phyloP scores from a whole-genome alignment of 257 asterid genomes.

The Solanum pennellii region DNA sequence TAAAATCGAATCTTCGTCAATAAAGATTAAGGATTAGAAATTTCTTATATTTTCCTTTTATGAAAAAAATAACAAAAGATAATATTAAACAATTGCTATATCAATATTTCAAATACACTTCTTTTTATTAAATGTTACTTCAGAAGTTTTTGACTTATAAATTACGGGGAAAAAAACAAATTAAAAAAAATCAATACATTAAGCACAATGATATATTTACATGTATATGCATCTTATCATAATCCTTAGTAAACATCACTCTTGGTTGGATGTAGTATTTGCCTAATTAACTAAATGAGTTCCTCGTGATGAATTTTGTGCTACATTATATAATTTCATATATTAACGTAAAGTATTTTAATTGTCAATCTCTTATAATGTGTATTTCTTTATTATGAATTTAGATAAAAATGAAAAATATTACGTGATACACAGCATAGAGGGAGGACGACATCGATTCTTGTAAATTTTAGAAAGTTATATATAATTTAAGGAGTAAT shows the following conservation, averaged over 20 bases:
- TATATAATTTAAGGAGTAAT: background rate
- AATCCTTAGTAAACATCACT: background rate
- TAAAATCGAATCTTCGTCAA: too few relatives aligned
- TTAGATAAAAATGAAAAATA: background rate
- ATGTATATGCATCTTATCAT: background rate
- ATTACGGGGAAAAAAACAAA: background rate
- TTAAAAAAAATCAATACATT: background rate
- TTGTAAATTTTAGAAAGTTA: background rate
- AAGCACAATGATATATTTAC: background rate
- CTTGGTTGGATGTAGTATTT: background rate
- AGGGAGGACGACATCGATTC: background rate
- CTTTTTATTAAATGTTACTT: background rate
- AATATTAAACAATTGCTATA: too few relatives aligned
- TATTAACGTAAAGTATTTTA: background rate
- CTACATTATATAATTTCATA: background rate
- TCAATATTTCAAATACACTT: background rate
- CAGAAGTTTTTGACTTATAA: background rate
- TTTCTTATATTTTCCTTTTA: background rate
- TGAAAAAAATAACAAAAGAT: too few relatives aligned
- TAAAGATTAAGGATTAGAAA: too few relatives aligned
- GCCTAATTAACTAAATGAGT: background rate
- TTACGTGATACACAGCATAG: background rate
- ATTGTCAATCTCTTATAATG: background rate
- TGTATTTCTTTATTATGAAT: background rate
- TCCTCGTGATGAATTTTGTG: background rate